Percentiles rank a stretch among this genome's conserved stretches.
These are phyloP conservation scores for Populus deltoides DNA, from an alignment of 345 rosid species.

Conservation along the genomic window DNA sequence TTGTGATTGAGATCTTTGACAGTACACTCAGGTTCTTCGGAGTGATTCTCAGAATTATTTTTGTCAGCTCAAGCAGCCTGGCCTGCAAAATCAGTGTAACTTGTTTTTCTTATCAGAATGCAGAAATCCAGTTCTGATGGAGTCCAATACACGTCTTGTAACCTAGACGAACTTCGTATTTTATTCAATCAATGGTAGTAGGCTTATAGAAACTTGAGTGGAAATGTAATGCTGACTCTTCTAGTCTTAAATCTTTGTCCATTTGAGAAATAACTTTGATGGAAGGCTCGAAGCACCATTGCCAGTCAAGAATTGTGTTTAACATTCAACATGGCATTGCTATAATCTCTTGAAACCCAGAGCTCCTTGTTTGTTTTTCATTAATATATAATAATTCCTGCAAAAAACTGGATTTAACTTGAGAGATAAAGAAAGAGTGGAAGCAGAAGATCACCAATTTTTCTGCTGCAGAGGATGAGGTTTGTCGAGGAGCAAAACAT, in stretches of 20 bases:
- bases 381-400: no score
- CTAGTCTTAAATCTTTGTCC: conserved; percentile 2
- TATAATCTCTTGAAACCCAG: no score
- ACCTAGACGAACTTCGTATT: conserved; percentile 1
- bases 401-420: no score
- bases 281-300: neutral
- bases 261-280: conserved; percentile 1
- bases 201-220: conserved; percentile 13
- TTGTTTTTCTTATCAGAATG: neutral
- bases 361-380: no score
- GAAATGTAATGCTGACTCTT: neutral
- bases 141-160: neutral
- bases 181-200: conserved; percentile 16
- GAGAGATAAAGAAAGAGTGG: no score
- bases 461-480: no score
- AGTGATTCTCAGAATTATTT: conserved; percentile 89
- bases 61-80: conserved; percentile 98
- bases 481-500: no score
- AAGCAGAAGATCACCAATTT: no score
- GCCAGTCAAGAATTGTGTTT: neutral
- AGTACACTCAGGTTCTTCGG: conserved; percentile 97
- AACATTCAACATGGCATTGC: neutral
- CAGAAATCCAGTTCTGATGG: neutral
- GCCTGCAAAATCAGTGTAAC: conserved; percentile 59
- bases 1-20: conserved; percentile 95